These are phyloP conservation scores for Meripilus lineatus DNA, from an alignment of 1,284 basidiomycete species.

Conservation along the genomic window DNA sequence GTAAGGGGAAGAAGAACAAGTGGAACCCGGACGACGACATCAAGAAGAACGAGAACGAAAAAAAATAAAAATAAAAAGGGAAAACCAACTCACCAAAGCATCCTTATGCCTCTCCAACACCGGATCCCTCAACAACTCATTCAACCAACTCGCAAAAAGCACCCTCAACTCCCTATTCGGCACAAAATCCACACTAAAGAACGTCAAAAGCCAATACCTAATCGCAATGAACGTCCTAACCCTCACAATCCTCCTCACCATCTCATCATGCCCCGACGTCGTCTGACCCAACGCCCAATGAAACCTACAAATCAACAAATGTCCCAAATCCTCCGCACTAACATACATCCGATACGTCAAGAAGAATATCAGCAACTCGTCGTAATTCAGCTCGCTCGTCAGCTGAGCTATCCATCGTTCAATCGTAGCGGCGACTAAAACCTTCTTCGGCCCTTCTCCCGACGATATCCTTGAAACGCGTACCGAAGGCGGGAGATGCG, in stretches of 20 bases:
- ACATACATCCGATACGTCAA: conserved; percentile 84
- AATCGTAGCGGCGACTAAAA: conserved; percentile 80
- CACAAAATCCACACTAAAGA: conserved; percentile 83
- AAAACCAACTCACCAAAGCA: conserved; percentile 45
- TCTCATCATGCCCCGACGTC: conserved; percentile 51
- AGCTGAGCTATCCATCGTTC: conserved; percentile 89
- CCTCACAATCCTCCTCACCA: conserved; percentile 68
- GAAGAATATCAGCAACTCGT: conserved; percentile 83
- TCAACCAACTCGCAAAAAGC: conserved; percentile 73
- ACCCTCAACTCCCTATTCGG: conserved; percentile 73
- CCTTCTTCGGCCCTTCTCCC: conserved; percentile 34
- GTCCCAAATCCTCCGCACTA: conserved; percentile 68
- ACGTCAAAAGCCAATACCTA: conserved; percentile 82
- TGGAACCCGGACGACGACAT: conserved; percentile 3
- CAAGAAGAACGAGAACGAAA: conserved; percentile 29
- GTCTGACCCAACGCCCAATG: conserved; percentile 76
- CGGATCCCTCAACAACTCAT: conserved; percentile 65
- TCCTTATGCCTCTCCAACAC: conserved; percentile 60
- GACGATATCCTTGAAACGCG: conserved; percentile 22
- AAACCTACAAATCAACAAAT: conserved; percentile 77
- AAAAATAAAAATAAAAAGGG: not conserved
- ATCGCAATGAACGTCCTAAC: conserved; percentile 85
- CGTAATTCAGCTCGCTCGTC: conserved; percentile 78
- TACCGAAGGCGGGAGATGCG: conserved; percentile 18
- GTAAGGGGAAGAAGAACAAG: not conserved